Base-by-base conservation (phyloP, 192 early-diverging fungal species). In the Backusella parvicylindrica region DNA sequence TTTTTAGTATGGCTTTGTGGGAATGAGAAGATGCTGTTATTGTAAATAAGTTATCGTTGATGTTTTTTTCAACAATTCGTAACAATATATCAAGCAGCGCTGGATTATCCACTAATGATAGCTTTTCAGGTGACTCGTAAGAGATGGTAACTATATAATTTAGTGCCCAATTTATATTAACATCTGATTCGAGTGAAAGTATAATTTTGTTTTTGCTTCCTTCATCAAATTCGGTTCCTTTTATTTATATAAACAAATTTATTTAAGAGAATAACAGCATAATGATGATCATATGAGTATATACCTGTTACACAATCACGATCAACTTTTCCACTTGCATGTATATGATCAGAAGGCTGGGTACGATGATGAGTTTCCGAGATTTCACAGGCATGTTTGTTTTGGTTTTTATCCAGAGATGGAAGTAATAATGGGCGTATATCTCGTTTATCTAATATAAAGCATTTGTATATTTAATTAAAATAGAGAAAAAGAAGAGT, bases 121-220 rank as follows among this genome's bases (percentile, higher is more conserved):
- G 90, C 53, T 89, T 85, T 33, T 85, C 79, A 40, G 79, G 72
- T 53, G 73, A 81, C 23, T 87, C 84, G 49, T 77, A 85, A 26
- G 92, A 92, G 5, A 94, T 74, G 31, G 87, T 86, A 40, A 93
- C 76, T 9, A 94, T 84, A 64, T 88, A 87, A 71, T 86, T 85
- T 74, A 95, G 90, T 18, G 92, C 92, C 92, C 93, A 94, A 73
- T 94, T 92, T 16, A 92, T 81, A 81, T 94, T 90, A 74, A 93
- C 93, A 30, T 78, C 78, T 21, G 92, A 95, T 64, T 89, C 83
- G 7, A 96, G 81, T 7, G 92, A 87, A 7, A 92, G 83, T 8
- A 93, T 73, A 7, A 96, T 83, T 41, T 92, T 84, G 75, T 92
- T 92, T 47, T 90, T 85, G 72, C 66, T 69, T 23, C 43, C 49